Percentiles rank a stretch among this genome's conserved stretches.
Conservation (phyloP, 1,139 yeast species). For the Torulaspora globosa region DNA sequence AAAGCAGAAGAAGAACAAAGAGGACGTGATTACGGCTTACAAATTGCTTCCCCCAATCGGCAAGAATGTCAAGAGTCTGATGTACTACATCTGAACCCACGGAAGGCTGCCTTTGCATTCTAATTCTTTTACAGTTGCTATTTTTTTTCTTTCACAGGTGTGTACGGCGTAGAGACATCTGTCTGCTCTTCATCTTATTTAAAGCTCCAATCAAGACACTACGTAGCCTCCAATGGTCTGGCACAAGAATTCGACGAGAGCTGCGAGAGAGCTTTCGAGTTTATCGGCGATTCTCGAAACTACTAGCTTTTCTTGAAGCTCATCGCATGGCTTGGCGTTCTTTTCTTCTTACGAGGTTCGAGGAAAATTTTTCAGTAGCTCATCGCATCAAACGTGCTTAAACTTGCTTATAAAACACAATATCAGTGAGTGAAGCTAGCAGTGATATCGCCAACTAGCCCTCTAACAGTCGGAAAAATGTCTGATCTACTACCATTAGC, state of each 20-base stretch:
- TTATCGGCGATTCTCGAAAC: neutral
- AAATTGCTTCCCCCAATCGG: constrained; percentile 16
- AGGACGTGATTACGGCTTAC: constrained; percentile 9
- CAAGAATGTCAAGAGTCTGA: constrained; percentile 16
- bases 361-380: constrained; percentile 12
- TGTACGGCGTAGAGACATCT: too few species aligned
- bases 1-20: constrained; percentile 6
- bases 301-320: constrained; percentile 5
- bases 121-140: too few species aligned
- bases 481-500: constrained; percentile 74
- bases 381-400: constrained; percentile 12
- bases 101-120: too few species aligned
- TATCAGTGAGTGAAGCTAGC: neutral
- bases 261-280: too few species aligned
- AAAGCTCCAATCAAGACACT: too few species aligned
- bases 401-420: neutral
- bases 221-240: too few species aligned
- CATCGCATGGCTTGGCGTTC: neutral
- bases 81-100: constrained; percentile 20
- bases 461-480: constrained; percentile 40
- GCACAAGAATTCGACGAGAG: too few species aligned
- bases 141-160: too few species aligned
- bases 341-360: constrained; percentile 7
- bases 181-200: too few species aligned
- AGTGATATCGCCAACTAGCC: neutral